Percentiles rank a stretch among this genome's conserved stretches.
These are phyloP conservation scores for Fistulinella prunicolor DNA, from an alignment of 768 basidiomycete genomes.

Conservation along the genomic window DNA sequence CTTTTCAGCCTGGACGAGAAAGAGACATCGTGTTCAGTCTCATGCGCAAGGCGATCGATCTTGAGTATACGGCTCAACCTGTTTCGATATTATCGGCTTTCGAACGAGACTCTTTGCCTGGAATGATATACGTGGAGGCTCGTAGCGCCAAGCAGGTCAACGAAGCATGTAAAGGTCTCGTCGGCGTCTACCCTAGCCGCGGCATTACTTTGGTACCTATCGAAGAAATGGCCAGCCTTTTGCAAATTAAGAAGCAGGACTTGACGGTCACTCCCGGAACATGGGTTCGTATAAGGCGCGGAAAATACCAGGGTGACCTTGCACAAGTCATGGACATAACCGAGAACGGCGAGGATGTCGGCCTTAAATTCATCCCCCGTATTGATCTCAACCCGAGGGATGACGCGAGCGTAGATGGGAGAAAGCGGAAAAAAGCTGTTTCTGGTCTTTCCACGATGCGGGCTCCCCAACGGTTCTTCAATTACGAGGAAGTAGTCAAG, in stretches of 20 bases:
- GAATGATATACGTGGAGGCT: slow-evolving; percentile 97
- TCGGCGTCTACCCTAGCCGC: slow-evolving; percentile 85
- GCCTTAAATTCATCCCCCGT: slow-evolving; percentile 93
- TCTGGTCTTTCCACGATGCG: slow-evolving; percentile 56
- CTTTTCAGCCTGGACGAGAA: slow-evolving; percentile 78
- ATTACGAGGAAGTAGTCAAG: slow-evolving; percentile 86
- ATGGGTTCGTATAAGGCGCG: slow-evolving; percentile 94
- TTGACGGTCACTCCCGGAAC: slow-evolving; percentile 77
- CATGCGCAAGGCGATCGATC: slow-evolving; percentile 88
- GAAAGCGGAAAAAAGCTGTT: slow-evolving; percentile 74
- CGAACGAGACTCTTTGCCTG: slow-evolving; percentile 91
- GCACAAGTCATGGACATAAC: slow-evolving; percentile 94
- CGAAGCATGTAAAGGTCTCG: slow-evolving; percentile 83
- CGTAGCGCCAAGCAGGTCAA: slow-evolving; percentile 82
- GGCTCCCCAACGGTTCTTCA: slow-evolving; percentile 91
- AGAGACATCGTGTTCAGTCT: slow-evolving; percentile 91
- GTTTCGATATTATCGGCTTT: slow-evolving; percentile 92
- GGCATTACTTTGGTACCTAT: slow-evolving; percentile 88
- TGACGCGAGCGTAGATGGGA: slow-evolving; percentile 59
- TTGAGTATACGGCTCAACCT: slow-evolving; percentile 73
- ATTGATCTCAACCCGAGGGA: slow-evolving; percentile 94
- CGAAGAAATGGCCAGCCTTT: slow-evolving; percentile 94
- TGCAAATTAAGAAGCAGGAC: slow-evolving; percentile 95
- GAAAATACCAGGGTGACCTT: slow-evolving; percentile 91
- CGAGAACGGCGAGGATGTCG: slow-evolving; percentile 90